phyloP scores from a whole-genome alignment of 2,329 filamentous ascomycete species.

The Annulohypoxylon truncatum region DNA sequence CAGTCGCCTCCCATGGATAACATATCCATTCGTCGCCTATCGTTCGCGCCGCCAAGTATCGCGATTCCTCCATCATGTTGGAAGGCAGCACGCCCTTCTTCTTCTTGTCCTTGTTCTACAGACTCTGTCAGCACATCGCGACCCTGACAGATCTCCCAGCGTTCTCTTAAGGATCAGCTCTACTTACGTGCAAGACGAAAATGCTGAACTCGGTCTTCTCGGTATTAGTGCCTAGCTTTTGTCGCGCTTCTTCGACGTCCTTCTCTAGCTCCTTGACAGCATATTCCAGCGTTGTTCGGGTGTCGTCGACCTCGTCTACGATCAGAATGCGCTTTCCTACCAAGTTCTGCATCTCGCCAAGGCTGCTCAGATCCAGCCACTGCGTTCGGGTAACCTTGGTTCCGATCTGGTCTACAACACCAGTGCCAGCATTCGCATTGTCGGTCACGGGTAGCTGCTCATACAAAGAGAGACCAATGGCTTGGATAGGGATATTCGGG shows the following conservation, averaged over 20 bases:
- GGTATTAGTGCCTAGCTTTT: constrained; percentile 73
- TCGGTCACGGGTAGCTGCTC: constrained; percentile 76
- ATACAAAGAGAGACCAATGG: constrained; percentile 97
- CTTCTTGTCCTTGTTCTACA: constrained; percentile 92
- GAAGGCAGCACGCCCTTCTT: constrained; percentile 90
- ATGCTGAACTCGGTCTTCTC: constrained; percentile 90
- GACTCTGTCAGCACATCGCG: neutral
- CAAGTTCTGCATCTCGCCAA: constrained; percentile 79
- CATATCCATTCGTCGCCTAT: constrained; percentile 98
- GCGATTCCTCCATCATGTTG: constrained; percentile 77
- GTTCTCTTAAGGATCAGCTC: neutral
- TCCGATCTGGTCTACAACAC: constrained; percentile 78
- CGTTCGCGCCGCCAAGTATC: constrained; percentile 88
- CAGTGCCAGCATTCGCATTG: constrained; percentile 60
- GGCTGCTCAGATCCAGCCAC: constrained; percentile 86
- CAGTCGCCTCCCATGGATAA: constrained; percentile 96
- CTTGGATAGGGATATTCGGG: constrained; percentile 98
- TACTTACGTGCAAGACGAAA: constrained; percentile 90
- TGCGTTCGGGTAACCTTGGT: constrained; percentile 97
- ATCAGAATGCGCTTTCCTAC: constrained; percentile 86
- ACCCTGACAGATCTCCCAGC: neutral
- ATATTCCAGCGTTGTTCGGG: constrained; percentile 82
- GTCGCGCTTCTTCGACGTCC: constrained; percentile 85
- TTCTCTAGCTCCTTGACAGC: constrained; percentile 84
- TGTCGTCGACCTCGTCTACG: constrained; percentile 89